A percentile compares a stretch with the other conserved stretches of the same genome.
Conservation (phyloP, 495 filamentous ascomycete genomes). For the Daldinia loculata region DNA sequence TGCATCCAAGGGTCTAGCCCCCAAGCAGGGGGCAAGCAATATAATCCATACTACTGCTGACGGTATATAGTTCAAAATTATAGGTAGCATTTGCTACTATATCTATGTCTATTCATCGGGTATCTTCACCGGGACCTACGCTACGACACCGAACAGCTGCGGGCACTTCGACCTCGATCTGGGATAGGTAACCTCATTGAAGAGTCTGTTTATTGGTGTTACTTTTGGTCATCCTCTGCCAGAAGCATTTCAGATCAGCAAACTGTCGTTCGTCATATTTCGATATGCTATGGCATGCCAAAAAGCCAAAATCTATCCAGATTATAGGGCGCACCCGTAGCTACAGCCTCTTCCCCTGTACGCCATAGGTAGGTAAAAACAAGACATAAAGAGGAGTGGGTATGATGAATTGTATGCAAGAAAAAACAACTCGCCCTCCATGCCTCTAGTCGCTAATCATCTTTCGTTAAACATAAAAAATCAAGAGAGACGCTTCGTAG, state of each 20-base stretch:
- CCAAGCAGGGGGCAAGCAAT: neutral
- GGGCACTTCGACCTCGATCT: conserved; percentile 1
- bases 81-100: neutral
- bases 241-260: conserved; percentile 13
- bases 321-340: conserved; percentile 11
- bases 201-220: conserved; percentile 22
- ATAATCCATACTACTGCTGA: neutral
- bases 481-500: conserved; percentile 16
- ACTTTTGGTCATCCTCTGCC: conserved; percentile 11
- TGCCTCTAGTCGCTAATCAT: conserved; percentile 29
- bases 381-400: conserved; percentile 29
- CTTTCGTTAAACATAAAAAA: conserved; percentile 26
- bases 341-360: conserved; percentile 21
- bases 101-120: conserved; percentile 13
- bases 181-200: neutral
- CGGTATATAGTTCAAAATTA: neutral
- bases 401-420: conserved; percentile 34
- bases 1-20: neutral
- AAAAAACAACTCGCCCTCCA: conserved; percentile 27
- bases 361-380: conserved; percentile 13
- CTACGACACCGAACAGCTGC: conserved; percentile 3
- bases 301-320: conserved; percentile 31
- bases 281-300: conserved; percentile 15
- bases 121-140: conserved; percentile 5
- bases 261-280: conserved; percentile 1